phyloP scores from a whole-genome alignment of 495 filamentous ascomycete genomes.

The Cercophora newfieldiana region DNA sequence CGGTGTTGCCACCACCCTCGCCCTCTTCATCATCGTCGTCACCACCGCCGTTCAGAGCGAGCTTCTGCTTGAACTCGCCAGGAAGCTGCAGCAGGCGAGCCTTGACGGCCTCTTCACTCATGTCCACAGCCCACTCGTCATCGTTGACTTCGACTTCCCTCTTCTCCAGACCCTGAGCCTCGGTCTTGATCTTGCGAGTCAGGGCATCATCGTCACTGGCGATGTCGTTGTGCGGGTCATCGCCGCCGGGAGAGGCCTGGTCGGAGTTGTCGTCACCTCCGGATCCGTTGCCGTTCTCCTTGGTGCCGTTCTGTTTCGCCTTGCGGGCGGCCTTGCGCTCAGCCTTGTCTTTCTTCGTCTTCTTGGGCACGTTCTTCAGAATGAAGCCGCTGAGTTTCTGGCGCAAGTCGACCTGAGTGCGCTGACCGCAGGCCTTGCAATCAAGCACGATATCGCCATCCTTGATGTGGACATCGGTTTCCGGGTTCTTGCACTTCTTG shows the following conservation, averaged over 20 bases:
- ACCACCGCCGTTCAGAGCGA: slow-evolving; percentile 80
- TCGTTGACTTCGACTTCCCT: slow-evolving; percentile 65
- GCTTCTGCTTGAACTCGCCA: slow-evolving; percentile 83
- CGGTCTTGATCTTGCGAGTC: slow-evolving; percentile 83
- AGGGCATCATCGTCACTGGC: slow-evolving; percentile 91
- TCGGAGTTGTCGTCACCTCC: slow-evolving; percentile 70
- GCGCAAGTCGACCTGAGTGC: slow-evolving; percentile 83
- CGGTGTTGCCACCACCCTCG: slow-evolving; percentile 71
- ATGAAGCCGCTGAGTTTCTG: slow-evolving; percentile 98
- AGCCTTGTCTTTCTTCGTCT: slow-evolving; percentile 95
- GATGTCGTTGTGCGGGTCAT: slow-evolving; percentile 63
- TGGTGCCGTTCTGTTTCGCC: slow-evolving; percentile 77
- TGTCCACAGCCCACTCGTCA: slow-evolving; percentile 91
- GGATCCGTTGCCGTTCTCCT: slow-evolving; percentile 60
- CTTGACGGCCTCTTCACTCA: slow-evolving; percentile 91
- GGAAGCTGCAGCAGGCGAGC: slow-evolving; percentile 90
- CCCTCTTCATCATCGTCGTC: slow-evolving; percentile 83
- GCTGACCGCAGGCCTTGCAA: slow-evolving; percentile 98
- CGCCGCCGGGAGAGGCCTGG: slow-evolving; percentile 67
- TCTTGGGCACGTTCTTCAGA: slow-evolving; percentile 83
- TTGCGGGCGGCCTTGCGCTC: slow-evolving; percentile 81
- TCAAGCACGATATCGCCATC: slow-evolving; percentile 87
- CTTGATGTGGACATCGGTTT: slow-evolving; percentile 93
- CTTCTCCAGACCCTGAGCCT: slow-evolving; percentile 70
- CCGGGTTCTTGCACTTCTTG: slow-evolving; percentile 99